Conservation (phyloP, 306 rosid species). For the Trifolium fragiferum region DNA sequence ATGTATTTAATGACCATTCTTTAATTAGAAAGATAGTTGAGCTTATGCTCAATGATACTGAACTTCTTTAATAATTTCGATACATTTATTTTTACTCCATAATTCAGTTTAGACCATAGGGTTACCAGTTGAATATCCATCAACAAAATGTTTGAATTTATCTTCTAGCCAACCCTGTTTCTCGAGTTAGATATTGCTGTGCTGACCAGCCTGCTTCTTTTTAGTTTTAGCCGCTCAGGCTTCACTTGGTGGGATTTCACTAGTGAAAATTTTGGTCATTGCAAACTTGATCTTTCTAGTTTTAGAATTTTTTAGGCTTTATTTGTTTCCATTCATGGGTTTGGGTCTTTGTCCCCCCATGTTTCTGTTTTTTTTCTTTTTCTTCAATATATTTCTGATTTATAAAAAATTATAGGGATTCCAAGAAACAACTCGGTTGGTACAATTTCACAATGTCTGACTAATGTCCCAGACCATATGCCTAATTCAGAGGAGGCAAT, state of each 20-base stretch:
- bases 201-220: neutral
- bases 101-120: conserved; percentile 26
- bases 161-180: neutral
- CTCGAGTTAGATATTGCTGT: neutral
- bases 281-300: neutral
- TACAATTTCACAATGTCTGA: conserved; percentile 61
- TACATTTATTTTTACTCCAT: conserved; percentile 13
- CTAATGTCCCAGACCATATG: conserved; percentile 59
- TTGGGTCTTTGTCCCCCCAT: conserved; percentile 2
- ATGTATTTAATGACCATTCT: neutral
- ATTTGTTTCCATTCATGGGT: neutral
- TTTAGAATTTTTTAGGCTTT: conserved; percentile 1
- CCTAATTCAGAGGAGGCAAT: conserved; percentile 88
- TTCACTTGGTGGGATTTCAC: neutral
- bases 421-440: conserved; percentile 82
- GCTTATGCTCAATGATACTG: neutral
- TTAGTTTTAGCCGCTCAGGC: neutral
- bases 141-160: conserved; percentile 20
- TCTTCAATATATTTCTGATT: conserved; percentile 8
- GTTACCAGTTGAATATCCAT: conserved; percentile 19
- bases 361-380: conserved; percentile 27
- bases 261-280: neutral
- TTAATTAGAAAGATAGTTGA: neutral
- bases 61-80: neutral
- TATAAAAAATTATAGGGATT: conserved; percentile 55